phyloP scores from a whole-genome alignment of 768 basidiomycete genomes.

The Stropharia rugosoannulata region DNA sequence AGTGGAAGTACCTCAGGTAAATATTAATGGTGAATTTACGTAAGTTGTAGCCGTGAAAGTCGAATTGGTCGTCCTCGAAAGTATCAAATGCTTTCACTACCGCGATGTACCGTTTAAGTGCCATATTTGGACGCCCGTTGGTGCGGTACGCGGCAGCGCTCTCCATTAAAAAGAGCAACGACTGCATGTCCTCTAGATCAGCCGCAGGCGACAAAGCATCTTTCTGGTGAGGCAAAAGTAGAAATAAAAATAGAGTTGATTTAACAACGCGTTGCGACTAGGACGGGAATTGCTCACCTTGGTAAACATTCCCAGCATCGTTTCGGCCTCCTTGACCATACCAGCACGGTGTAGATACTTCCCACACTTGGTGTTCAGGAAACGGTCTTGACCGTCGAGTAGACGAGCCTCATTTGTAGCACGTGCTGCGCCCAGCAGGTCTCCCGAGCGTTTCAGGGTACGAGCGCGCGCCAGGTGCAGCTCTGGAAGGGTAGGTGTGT shows the following conservation, averaged over 20 bases:
- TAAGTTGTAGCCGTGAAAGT: conserved; percentile 95
- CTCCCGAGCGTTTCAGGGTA: conserved; percentile 84
- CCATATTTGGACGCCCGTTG: conserved; percentile 66
- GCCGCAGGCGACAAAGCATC: conserved; percentile 69
- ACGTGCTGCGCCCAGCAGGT: conserved; percentile 69
- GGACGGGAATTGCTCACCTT: conserved; percentile 52
- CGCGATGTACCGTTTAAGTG: conserved; percentile 82
- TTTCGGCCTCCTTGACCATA: conserved; percentile 70
- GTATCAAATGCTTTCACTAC: conserved; percentile 84
- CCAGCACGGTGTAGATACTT: conserved; percentile 90
- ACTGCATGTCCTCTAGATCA: conserved; percentile 97
- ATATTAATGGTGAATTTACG: conserved; percentile 86
- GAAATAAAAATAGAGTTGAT: background rate
- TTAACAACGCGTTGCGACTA: background rate
- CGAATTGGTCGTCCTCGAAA: conserved; percentile 94
- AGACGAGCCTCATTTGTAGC: conserved; percentile 78
- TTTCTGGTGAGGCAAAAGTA: conserved; percentile 54
- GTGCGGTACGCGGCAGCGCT: conserved; percentile 72
- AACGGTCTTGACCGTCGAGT: conserved; percentile 93
- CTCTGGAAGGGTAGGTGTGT: conserved; percentile 95
- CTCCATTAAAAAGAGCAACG: conserved; percentile 81
- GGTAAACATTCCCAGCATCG: conserved; percentile 84
- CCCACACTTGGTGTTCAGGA: conserved; percentile 89
- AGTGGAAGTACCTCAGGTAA: conserved; percentile 70
- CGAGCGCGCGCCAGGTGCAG: conserved; percentile 80